Conservation (phyloP, 2,329 filamentous ascomycete genomes). For the Aspergillus novofumigatus region DNA sequence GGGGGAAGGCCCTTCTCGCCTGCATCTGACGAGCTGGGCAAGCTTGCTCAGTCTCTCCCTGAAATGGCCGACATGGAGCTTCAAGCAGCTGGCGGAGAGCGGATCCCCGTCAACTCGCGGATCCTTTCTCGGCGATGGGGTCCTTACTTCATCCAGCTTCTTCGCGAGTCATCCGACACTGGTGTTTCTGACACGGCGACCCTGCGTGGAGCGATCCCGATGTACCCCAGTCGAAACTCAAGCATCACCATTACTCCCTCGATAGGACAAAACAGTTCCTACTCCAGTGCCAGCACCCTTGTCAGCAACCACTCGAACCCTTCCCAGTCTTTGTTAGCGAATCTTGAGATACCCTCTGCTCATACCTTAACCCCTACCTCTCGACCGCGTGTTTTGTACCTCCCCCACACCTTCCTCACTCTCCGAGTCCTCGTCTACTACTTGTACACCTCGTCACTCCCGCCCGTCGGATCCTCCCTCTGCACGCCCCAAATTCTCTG, state of each 20-base stretch:
- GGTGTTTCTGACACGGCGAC: conserved; percentile 69
- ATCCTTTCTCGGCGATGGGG: conserved; percentile 88
- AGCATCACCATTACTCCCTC: conserved; percentile 77
- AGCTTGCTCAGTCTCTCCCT: conserved; percentile 70
- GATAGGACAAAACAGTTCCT: conserved; percentile 36
- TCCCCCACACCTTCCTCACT: conserved; percentile 87
- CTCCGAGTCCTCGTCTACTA: conserved; percentile 88
- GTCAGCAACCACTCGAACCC: conserved; percentile 30
- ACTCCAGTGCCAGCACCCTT: conserved; percentile 41
- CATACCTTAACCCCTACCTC: conserved; percentile 53
- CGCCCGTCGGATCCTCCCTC: conserved; percentile 67
- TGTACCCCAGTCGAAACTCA: conserved; percentile 67
- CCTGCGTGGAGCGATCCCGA: conserved; percentile 58
- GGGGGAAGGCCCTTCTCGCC: conserved; percentile 72
- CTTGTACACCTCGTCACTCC: conserved; percentile 87
- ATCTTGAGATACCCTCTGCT: conserved; percentile 51
- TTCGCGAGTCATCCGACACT: conserved; percentile 73
- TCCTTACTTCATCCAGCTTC: conserved; percentile 87
- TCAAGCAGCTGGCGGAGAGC: conserved; percentile 81
- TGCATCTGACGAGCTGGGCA: conserved; percentile 80
- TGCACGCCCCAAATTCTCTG: conserved; percentile 95
- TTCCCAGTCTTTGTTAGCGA: conserved; percentile 33
- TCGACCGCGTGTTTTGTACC: conserved; percentile 80
- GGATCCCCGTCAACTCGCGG: conserved; percentile 89
- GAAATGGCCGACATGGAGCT: conserved; percentile 97